A percentile compares a stretch with the other conserved stretches of the same genome.
Conservation (phyloP, 2,329 filamentous ascomycete genomes). For the Penicillium sp. region DNA sequence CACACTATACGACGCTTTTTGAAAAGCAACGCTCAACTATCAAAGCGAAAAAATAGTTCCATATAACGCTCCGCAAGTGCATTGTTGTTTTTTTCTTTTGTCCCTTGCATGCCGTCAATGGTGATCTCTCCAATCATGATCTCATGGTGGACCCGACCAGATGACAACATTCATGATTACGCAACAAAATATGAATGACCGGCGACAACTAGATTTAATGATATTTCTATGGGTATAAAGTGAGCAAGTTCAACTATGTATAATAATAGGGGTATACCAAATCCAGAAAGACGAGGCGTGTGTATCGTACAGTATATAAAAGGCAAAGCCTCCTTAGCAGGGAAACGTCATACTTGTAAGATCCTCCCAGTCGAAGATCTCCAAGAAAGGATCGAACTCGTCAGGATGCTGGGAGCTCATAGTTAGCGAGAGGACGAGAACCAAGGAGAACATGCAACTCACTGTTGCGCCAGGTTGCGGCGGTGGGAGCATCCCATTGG, state of each 20-base stretch:
- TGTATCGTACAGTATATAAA: background rate
- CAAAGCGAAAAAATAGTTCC: background rate
- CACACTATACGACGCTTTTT: too few species aligned
- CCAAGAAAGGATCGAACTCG: conserved; percentile 35
- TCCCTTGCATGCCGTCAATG: conserved; percentile 13
- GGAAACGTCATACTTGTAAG: conserved; percentile 30
- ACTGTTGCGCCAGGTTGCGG: conserved; percentile 26
- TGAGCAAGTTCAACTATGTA: background rate
- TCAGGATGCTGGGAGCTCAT: conserved; percentile 19
- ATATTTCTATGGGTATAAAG: background rate
- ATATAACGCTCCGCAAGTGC: background rate
- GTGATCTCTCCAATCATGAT: conserved; percentile 15
- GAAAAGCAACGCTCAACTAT: too few species aligned
- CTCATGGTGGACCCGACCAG: conserved; percentile 12
- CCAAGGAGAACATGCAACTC: conserved; percentile 6
- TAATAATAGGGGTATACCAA: background rate
- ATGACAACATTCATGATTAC: background rate
- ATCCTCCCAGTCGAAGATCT: conserved; percentile 37
- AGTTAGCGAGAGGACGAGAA: conserved; percentile 6
- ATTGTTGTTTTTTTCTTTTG: background rate
- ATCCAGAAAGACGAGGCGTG: background rate
- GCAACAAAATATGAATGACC: background rate
- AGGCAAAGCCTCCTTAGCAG: conserved; percentile 4
- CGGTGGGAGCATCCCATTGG: conserved; percentile 19
- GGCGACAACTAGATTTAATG: background rate